A percentile compares a stretch with the other conserved stretches of the same genome.
Conservation (phyloP, 345 rosid species). For the Eucalyptus leucophloia region DNA sequence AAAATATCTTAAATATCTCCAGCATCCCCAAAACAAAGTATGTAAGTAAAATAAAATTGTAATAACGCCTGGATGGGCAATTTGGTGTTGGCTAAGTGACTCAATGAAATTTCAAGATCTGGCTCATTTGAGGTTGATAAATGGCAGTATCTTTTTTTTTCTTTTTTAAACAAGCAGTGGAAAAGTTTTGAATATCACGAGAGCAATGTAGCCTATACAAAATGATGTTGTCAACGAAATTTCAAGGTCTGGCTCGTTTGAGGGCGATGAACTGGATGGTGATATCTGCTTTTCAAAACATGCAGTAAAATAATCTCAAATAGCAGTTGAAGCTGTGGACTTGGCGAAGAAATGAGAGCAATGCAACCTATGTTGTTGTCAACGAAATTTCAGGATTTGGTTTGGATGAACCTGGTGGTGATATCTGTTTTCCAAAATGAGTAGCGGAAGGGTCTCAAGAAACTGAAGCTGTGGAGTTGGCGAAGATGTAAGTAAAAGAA, state of each 20-base stretch:
- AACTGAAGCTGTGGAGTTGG: background rate
- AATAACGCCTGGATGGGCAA: background rate
- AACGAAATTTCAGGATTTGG: background rate
- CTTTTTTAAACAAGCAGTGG: rapidly evolving
- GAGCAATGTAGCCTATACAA: too few species aligned
- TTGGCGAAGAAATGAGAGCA: background rate
- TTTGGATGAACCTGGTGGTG: background rate
- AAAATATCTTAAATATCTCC: background rate
- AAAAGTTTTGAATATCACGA: too few species aligned
- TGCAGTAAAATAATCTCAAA: too few species aligned
- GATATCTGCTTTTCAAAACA: too few species aligned
- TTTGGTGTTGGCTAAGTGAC: background rate
- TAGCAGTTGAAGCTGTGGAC: too few species aligned
- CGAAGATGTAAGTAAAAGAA: background rate
- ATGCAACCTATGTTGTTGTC: background rate
- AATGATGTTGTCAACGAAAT: too few species aligned
- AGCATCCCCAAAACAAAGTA: background rate
- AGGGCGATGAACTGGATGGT: too few species aligned
- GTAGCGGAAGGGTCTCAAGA: too few species aligned
- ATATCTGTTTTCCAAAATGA: background rate
- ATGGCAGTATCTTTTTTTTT: too few species aligned
- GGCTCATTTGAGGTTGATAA: too few species aligned
- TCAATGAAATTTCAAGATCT: too few species aligned
- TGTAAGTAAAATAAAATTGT: background rate
- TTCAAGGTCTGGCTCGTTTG: too few species aligned